Conservation (phyloP, 768 basidiomycete species). For the Postia placenta region DNA sequence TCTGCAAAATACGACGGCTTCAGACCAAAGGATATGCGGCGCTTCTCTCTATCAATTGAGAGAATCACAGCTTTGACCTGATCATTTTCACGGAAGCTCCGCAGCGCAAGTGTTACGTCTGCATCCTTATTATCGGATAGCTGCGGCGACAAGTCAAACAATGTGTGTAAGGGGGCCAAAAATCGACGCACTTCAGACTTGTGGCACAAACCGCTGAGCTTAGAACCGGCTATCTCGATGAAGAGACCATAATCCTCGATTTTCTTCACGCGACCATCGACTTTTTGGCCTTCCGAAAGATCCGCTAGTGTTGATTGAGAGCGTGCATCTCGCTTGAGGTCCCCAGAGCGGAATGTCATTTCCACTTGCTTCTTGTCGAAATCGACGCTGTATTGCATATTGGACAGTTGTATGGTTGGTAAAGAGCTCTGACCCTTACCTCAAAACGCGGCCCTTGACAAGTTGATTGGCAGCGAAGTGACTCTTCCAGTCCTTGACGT, state of each 20-base stretch:
- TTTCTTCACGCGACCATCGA: constrained; percentile 72
- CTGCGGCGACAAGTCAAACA: constrained; percentile 32
- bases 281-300: constrained; percentile 73
- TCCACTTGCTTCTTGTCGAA: constrained; percentile 74
- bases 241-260: constrained; percentile 92
- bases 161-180: background rate
- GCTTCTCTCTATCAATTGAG: constrained; percentile 68
- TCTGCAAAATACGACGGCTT: constrained; percentile 84
- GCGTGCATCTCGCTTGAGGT: constrained; percentile 34
- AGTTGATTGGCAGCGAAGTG: constrained; percentile 76
- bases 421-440: constrained; percentile 31
- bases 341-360: constrained; percentile 77
- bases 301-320: constrained; percentile 41
- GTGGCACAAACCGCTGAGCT: constrained; percentile 87
- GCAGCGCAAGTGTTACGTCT: constrained; percentile 71
- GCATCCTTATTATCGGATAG: constrained; percentile 84
- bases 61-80: constrained; percentile 74
- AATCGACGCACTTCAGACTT: constrained; percentile 68
- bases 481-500: constrained; percentile 92
- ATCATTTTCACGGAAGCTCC: constrained; percentile 83
- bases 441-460: constrained; percentile 80
- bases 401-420: background rate
- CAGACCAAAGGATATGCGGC: constrained; percentile 74
- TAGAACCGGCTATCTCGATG: constrained; percentile 80
- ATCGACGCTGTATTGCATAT: constrained; percentile 54